Percentiles rank a stretch among this genome's conserved stretches.
phyloP scores from a whole-genome alignment of 1,139 yeast species.

The Debaryomyces singareniensis region DNA sequence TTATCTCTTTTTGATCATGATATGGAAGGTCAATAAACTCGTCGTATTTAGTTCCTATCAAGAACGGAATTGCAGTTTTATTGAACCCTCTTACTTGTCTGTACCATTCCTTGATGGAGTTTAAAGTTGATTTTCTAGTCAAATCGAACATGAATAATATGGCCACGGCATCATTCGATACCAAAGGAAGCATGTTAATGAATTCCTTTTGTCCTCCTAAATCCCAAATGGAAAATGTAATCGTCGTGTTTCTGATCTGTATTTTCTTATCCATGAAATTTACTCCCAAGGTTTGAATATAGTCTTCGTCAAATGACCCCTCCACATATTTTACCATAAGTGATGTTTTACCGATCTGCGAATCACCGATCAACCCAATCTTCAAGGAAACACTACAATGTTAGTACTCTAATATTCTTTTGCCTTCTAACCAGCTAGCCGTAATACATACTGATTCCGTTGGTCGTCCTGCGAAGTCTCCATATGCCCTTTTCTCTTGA shows the following conservation, averaged over 20 bases:
- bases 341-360: constrained; percentile 97
- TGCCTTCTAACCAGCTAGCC: neutral
- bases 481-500: no score
- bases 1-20: constrained; percentile 80
- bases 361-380: constrained; percentile 93
- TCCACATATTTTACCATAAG: constrained; percentile 96
- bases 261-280: constrained; percentile 92
- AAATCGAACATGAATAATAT: constrained; percentile 88
- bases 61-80: constrained; percentile 84
- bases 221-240: constrained; percentile 93
- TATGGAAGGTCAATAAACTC: constrained; percentile 73
- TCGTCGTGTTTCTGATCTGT: constrained; percentile 80
- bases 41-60: constrained; percentile 94
- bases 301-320: constrained; percentile 86
- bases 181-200: constrained; percentile 92
- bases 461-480: constrained; percentile 22
- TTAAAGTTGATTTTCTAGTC: constrained; percentile 79
- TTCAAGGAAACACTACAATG: constrained; percentile 63
- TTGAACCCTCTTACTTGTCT: constrained; percentile 89
- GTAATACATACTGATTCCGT: constrained; percentile 31
- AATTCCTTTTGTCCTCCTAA: constrained; percentile 96
- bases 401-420: constrained; percentile 9
- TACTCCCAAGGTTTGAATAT: constrained; percentile 91
- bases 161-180: constrained; percentile 91
- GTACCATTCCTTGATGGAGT: constrained; percentile 91